phyloP scores from a whole-genome alignment of 2,329 filamentous ascomycete species.

The Phialophora macrospora region DNA sequence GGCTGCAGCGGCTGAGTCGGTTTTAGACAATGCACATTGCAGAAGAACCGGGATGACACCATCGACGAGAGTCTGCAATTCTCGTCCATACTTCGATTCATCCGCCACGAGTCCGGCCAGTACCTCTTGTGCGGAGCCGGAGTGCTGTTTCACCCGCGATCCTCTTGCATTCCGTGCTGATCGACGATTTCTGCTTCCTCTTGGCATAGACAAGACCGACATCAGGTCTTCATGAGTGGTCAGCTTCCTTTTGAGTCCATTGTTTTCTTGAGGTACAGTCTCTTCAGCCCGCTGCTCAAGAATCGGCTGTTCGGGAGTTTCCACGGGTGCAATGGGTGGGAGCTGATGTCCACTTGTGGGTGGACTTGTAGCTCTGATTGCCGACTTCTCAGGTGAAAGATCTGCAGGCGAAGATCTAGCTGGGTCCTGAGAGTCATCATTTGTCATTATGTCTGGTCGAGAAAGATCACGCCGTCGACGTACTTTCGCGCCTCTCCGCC shows the following conservation, averaged over 20 bases:
- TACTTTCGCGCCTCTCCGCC: conserved; percentile 38
- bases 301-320: conserved; percentile 50
- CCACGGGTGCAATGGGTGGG: conserved; percentile 64
- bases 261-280: conserved; percentile 50
- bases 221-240: conserved; percentile 94
- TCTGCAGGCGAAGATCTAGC: not conserved
- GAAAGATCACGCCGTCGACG: conserved; percentile 21
- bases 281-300: conserved; percentile 35
- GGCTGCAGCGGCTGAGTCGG: conserved; percentile 65
- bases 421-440: not conserved
- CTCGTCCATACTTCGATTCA: conserved; percentile 84
- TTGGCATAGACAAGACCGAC: conserved; percentile 77
- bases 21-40: conserved; percentile 78
- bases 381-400: not conserved
- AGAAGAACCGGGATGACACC: conserved; percentile 93
- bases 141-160: conserved; percentile 59
- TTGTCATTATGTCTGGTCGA: conserved; percentile 21
- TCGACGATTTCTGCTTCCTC: conserved; percentile 68
- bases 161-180: conserved; percentile 80
- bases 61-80: conserved; percentile 90
- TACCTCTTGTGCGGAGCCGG: conserved; percentile 71
- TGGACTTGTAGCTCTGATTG: conserved; percentile 42
- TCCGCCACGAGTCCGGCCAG: conserved; percentile 81
- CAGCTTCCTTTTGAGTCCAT: conserved; percentile 70
- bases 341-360: conserved; percentile 59